phyloP scores from a whole-genome alignment of 257 asterid genomes.

The Salvia splendens region DNA sequence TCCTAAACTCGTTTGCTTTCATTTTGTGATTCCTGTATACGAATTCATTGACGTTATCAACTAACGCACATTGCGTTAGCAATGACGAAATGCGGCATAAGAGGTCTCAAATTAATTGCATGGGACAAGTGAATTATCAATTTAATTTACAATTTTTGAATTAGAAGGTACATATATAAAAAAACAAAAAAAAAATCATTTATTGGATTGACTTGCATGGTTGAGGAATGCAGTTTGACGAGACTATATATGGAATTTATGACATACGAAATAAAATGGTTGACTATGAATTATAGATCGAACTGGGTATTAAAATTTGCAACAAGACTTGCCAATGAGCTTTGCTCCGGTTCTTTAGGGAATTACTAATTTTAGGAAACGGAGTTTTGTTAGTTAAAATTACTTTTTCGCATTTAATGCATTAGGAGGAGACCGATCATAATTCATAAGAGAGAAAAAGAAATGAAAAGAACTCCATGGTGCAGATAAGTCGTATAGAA shows the following conservation, averaged over 20 bases:
- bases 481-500: no score
- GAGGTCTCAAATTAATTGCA: conserved; percentile 1
- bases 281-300: conserved; percentile 1
- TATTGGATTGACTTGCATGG: not conserved
- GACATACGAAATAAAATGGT: not conserved
- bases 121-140: not conserved
- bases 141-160: no score
- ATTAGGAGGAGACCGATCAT: no score
- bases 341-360: not conserved
- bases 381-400: no score
- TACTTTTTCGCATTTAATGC: no score
- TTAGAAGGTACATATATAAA: no score
- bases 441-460: no score
- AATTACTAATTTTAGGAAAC: conserved; percentile 1
- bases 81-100: conserved; percentile 20
- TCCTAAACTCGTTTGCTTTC: no score
- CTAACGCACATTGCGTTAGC: conserved; percentile 9
- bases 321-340: not conserved
- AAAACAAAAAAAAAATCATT: no score
- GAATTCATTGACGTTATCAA: not conserved
- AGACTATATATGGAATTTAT: not conserved
- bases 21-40: not conserved
- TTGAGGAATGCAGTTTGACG: not conserved
- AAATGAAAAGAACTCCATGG: no score
- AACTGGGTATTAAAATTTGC: not conserved